A percentile compares a stretch with the other conserved stretches of the same genome.
phyloP scores from a whole-genome alignment of 306 rosid species.

The Boehmeria nivea region DNA sequence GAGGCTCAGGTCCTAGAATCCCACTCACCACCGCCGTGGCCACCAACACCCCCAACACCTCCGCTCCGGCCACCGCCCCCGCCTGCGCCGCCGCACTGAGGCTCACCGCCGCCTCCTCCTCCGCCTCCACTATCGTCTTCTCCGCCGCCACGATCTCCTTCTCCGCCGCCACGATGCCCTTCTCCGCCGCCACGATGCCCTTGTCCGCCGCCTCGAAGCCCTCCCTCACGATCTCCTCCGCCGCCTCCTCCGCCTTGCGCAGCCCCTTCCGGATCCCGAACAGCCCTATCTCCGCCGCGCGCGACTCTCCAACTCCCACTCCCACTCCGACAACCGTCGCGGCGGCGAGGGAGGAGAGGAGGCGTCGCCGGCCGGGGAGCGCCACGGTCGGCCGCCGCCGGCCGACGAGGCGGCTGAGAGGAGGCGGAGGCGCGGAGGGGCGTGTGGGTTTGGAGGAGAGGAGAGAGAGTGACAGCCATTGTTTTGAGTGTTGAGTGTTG shows the following conservation, averaged over 20 bases:
- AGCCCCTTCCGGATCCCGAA: slow-evolving; percentile 72
- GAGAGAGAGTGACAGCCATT: slow-evolving; percentile 28
- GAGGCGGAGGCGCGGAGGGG: slow-evolving; percentile 34
- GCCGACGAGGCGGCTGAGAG: slow-evolving; percentile 28
- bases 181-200: slow-evolving; percentile 39
- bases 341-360: slow-evolving; percentile 48
- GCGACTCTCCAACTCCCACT: slow-evolving; percentile 39
- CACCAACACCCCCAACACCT: slow-evolving; percentile 56
- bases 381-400: slow-evolving; percentile 18
- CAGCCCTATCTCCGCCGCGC: slow-evolving; percentile 57
- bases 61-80: slow-evolving; percentile 72
- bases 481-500: not conserved
- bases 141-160: slow-evolving; percentile 43
- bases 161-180: slow-evolving; percentile 44
- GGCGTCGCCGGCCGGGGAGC: slow-evolving; percentile 45
- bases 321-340: slow-evolving; percentile 31
- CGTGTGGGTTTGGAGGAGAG: not conserved
- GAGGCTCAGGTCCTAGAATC: slow-evolving; percentile 65
- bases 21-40: slow-evolving; percentile 72
- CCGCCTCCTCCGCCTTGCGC: slow-evolving; percentile 57
- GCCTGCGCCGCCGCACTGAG: slow-evolving; percentile 72
- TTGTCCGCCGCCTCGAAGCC: slow-evolving; percentile 73
- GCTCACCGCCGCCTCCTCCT: slow-evolving; percentile 43
- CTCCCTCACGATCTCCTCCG: slow-evolving; percentile 71
- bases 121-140: slow-evolving; percentile 40